Conservation (phyloP, 106 monocot species). For the Platanthera zijinensis region DNA sequence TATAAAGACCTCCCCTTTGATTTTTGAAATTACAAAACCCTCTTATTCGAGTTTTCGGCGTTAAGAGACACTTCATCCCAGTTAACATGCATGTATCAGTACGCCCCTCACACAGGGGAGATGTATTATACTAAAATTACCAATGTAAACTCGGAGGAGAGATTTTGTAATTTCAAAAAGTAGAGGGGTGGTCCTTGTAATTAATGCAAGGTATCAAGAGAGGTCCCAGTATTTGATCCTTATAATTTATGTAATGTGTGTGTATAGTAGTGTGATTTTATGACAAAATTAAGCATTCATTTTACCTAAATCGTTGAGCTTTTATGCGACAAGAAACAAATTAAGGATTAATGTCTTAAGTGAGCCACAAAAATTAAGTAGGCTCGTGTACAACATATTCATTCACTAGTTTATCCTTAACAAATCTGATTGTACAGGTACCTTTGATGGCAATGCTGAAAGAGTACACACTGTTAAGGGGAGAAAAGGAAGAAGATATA, state of each 20-base stretch:
- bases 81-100: too few relatives aligned
- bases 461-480: slow-evolving; percentile 34
- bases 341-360: not conserved
- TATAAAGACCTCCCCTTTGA: too few relatives aligned
- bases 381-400: not conserved
- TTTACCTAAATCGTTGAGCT: not conserved
- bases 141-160: too few relatives aligned
- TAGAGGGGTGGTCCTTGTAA: not conserved
- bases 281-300: not conserved
- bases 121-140: too few relatives aligned
- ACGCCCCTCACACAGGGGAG: too few relatives aligned
- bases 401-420: not conserved
- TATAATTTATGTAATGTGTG: not conserved
- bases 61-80: not conserved
- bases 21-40: too few relatives aligned
- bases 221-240: not conserved
- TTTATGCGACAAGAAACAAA: not conserved
- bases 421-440: slow-evolving; percentile 22
- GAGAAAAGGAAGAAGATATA: slow-evolving; percentile 57
- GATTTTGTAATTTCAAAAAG: too few relatives aligned
- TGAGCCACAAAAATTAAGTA: not conserved
- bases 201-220: not conserved
- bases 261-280: not conserved
- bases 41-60: too few relatives aligned
- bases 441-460: slow-evolving; percentile 63